These are phyloP conservation scores for Aspergillaceae sp. DNA, from an alignment of 2,329 filamentous ascomycete species.

Conservation along the genomic window DNA sequence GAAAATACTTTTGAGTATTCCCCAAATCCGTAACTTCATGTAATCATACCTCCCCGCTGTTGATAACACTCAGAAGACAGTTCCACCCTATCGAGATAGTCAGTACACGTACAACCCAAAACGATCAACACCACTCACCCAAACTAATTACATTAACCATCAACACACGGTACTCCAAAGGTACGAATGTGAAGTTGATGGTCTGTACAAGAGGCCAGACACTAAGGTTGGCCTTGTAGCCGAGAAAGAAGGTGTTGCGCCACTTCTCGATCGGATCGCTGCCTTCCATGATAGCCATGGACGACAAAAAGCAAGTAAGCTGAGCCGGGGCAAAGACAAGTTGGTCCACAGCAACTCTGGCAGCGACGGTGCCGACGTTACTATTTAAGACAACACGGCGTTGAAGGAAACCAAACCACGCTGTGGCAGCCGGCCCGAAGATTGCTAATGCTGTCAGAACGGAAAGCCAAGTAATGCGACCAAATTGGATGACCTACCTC, in stretches of 20 bases:
- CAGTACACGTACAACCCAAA: slow-evolving; percentile 4
- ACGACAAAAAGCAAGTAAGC: slow-evolving; percentile 70
- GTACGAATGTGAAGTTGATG: slow-evolving; percentile 80
- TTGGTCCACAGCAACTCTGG: slow-evolving; percentile 75
- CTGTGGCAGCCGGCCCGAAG: slow-evolving; percentile 81
- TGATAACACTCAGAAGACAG: slow-evolving; percentile 50
- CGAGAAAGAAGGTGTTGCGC: slow-evolving; percentile 58
- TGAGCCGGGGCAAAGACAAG: slow-evolving; percentile 74
- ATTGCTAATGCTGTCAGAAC: slow-evolving; percentile 41
- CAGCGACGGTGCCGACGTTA: slow-evolving; percentile 60
- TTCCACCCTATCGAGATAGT: slow-evolving; percentile 43
- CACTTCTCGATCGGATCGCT: slow-evolving; percentile 59
- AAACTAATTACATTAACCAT: slow-evolving; percentile 76
- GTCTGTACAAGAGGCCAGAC: slow-evolving; percentile 81
- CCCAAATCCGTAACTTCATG: neutral
- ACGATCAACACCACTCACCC: slow-evolving; percentile 39
- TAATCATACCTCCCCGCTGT: slow-evolving; percentile 35
- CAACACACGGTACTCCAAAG: slow-evolving; percentile 71
- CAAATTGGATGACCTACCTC: slow-evolving; percentile 28
- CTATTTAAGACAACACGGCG: slow-evolving; percentile 57
- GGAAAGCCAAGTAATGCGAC: slow-evolving; percentile 1
- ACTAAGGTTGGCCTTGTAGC: slow-evolving; percentile 75
- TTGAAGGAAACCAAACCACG: slow-evolving; percentile 76
- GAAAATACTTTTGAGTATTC: slow-evolving; percentile 30
- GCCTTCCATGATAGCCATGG: slow-evolving; percentile 78